These are phyloP conservation scores for Lipomyces lipofer DNA, from an alignment of 805 yeast genomes.

Conservation along the genomic window DNA sequence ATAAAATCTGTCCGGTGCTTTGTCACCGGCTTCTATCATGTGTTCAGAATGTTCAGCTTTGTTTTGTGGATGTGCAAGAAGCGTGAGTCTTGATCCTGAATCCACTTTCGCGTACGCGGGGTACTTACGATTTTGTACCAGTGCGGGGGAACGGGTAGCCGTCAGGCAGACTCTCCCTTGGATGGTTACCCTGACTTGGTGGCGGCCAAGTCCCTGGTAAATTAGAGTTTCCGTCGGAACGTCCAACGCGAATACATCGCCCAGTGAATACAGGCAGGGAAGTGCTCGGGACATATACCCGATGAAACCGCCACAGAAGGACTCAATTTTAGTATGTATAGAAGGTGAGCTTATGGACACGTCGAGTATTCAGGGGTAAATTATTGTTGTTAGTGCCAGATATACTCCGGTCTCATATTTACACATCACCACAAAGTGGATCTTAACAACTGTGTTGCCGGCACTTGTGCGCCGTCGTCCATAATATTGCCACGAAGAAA, in stretches of 20 bases:
- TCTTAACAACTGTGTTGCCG: too few species aligned
- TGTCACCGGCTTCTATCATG: not conserved
- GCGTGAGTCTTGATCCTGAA: not conserved
- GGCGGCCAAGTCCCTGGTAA: not conserved
- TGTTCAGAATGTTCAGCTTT: not conserved
- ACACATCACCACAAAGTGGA: too few species aligned
- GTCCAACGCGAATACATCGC: not conserved
- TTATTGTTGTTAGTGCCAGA: not conserved
- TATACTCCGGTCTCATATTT: too few species aligned
- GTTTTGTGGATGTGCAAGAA: not conserved
- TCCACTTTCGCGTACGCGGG: not conserved
- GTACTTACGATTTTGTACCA: not conserved
- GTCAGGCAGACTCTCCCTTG: not conserved
- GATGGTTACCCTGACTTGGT: not conserved
- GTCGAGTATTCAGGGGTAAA: not conserved
- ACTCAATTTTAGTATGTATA: not conserved
- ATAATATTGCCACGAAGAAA: too few species aligned
- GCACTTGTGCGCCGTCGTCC: too few species aligned
- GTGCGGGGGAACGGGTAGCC: not conserved
- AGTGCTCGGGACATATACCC: not conserved
- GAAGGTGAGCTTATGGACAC: too few species aligned
- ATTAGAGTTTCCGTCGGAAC: not conserved
- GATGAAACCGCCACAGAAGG: not conserved
- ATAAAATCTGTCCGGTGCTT: not conserved
- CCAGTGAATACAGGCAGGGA: not conserved